Evolutionary conservation across 2,329 filamentous ascomycete genomes (phyloP).

Genomic region (Blumeria hordei): DNA sequence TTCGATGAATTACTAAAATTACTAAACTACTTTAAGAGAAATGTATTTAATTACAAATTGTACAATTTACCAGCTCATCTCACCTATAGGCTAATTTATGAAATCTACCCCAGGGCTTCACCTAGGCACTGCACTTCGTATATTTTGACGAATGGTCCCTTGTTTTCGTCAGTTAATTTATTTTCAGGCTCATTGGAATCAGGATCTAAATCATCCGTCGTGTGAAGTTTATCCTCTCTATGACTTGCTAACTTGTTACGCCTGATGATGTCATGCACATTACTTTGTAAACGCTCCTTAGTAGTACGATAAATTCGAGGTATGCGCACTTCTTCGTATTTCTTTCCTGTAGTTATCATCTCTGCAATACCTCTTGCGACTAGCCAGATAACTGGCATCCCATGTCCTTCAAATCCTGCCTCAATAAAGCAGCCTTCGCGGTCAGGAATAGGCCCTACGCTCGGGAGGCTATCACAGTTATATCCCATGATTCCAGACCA

Average conservation of each 20-base stretch:
- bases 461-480: slow-evolving; percentile 18
- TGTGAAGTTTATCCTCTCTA: too few species aligned
- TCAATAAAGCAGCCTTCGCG: slow-evolving; percentile 19
- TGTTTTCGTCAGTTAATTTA: too few species aligned
- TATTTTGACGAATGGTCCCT: too few species aligned
- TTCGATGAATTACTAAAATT: too few species aligned
- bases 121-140: too few species aligned
- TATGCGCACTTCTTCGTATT: slow-evolving; percentile 16
- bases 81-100: too few species aligned
- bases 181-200: too few species aligned
- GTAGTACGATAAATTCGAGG: slow-evolving; percentile 16
- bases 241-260: background rate
- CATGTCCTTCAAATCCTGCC: slow-evolving; percentile 25
- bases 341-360: slow-evolving; percentile 14
- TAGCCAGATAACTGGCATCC: slow-evolving; percentile 23
- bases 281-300: slow-evolving; percentile 3
- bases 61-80: too few species aligned
- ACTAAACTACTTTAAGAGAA: too few species aligned
- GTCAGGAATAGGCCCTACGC: slow-evolving; percentile 20
- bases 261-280: background rate
- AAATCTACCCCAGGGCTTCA: too few species aligned
- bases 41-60: too few species aligned
- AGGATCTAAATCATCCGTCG: too few species aligned
- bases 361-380: slow-evolving; percentile 17
- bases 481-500: slow-evolving; percentile 17